Conservation (phyloP, 345 rosid species). For the Gossypium sturtianum region DNA sequence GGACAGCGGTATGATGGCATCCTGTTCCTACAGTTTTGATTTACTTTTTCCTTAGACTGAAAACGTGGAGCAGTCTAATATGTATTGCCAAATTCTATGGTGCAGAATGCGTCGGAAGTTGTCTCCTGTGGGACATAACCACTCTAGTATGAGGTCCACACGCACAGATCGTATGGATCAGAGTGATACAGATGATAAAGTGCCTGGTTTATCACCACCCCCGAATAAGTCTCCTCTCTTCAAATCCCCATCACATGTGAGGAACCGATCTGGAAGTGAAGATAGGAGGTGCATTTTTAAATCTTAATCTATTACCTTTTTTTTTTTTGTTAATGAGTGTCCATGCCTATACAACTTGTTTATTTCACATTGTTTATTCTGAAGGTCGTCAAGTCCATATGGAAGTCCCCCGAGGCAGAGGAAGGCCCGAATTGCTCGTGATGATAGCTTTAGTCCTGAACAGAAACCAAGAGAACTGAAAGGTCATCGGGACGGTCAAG, state of each 20-base stretch:
- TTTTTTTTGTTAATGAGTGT: not conserved
- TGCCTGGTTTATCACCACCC: constrained; percentile 23
- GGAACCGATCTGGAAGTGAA: constrained; percentile 23
- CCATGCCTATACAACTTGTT: not conserved
- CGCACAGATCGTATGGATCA: constrained; percentile 13
- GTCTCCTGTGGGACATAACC: constrained; percentile 16
- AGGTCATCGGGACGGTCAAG: constrained; percentile 25
- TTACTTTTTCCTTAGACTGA: not conserved
- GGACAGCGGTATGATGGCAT: constrained; percentile 41
- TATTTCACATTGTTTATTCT: not conserved
- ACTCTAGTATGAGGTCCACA: constrained; percentile 18
- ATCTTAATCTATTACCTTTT: not conserved
- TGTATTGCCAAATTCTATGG: not conserved
- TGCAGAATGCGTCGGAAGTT: constrained; percentile 22
- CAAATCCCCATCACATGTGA: constrained; percentile 19
- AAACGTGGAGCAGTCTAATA: not conserved
- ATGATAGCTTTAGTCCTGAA: constrained; percentile 26
- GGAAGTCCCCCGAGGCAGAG: constrained; percentile 24
- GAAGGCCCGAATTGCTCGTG: constrained; percentile 15
- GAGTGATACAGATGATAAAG: constrained; percentile 16
- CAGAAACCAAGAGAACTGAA: constrained; percentile 27
- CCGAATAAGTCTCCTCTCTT: constrained; percentile 24
- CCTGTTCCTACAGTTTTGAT: not conserved
- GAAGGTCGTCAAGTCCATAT: constrained; percentile 19
- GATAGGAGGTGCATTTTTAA: constrained; percentile 29